Conservation (phyloP, 2,329 filamentous ascomycete species). For the Xylaria sp. region DNA sequence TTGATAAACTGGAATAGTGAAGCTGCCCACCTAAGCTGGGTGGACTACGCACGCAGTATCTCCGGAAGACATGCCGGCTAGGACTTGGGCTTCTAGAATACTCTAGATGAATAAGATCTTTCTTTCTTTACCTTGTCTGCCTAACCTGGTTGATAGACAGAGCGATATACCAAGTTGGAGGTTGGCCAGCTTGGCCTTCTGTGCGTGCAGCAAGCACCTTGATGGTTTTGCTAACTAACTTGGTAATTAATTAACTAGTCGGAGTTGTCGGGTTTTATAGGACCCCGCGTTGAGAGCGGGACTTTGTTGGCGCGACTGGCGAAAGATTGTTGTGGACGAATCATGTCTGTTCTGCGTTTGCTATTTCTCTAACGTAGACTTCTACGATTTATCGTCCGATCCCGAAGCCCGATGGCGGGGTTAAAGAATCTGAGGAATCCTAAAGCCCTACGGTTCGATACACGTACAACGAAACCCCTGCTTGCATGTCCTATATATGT, state of each 20-base stretch:
- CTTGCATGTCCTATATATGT: background rate
- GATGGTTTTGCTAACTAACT: conserved; percentile 1
- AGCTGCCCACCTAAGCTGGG: background rate
- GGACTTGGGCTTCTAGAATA: background rate
- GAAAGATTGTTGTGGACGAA: background rate
- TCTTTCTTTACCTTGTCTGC: background rate
- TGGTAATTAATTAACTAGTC: background rate
- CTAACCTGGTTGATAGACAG: background rate
- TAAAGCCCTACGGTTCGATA: background rate
- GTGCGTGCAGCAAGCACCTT: background rate
- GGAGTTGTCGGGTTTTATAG: background rate
- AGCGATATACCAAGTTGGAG: background rate
- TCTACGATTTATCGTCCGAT: background rate
- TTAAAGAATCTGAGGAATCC: background rate
- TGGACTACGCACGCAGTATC: background rate
- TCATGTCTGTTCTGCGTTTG: background rate
- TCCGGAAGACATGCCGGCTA: background rate
- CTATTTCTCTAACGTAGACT: too few species aligned
- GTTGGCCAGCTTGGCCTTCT: background rate
- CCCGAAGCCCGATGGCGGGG: background rate
- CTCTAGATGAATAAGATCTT: background rate
- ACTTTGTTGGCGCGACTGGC: background rate
- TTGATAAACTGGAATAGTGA: background rate
- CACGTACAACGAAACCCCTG: conserved; percentile 1
- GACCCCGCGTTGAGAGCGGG: conserved; percentile 12